Conservation (phyloP, 2,329 filamentous ascomycete genomes). For the Cordyceps farinosa region DNA sequence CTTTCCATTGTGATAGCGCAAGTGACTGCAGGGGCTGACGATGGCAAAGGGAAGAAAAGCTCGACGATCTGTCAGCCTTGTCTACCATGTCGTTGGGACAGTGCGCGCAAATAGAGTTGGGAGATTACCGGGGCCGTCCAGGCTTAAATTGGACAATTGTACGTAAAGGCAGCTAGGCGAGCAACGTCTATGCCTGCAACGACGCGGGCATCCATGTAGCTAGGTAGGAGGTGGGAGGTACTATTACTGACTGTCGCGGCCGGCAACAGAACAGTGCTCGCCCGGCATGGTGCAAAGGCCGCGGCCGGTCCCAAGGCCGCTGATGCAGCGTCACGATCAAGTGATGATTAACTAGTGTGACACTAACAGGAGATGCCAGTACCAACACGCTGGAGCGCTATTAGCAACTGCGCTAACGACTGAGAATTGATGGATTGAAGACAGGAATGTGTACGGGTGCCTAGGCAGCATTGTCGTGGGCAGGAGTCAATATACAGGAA, state of each 20-base stretch:
- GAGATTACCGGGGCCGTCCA: neutral
- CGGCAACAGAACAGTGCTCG: neutral
- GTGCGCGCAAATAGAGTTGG: slow-evolving; percentile 6
- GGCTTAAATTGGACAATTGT: neutral
- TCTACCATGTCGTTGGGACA: neutral
- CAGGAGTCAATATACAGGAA: too few relatives aligned
- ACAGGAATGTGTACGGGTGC: neutral
- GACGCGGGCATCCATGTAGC: neutral
- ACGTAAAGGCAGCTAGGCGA: neutral
- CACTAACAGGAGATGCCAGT: neutral
- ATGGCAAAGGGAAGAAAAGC: neutral
- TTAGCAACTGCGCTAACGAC: neutral
- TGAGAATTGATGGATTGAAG: neutral
- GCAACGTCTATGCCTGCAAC: neutral
- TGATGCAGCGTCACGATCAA: neutral
- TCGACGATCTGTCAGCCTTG: neutral
- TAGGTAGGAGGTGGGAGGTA: neutral
- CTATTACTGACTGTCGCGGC: neutral
- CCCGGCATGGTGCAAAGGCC: neutral
- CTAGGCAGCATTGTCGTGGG: neutral
- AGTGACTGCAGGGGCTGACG: neutral
- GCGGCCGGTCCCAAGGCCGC: neutral
- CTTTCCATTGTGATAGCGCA: neutral
- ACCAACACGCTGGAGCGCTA: neutral
- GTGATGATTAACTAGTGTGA: neutral